Evolutionary conservation across 176 grass and related monocot genomes (phyloP).

Genomic region (Tuctoria greenei): DNA sequence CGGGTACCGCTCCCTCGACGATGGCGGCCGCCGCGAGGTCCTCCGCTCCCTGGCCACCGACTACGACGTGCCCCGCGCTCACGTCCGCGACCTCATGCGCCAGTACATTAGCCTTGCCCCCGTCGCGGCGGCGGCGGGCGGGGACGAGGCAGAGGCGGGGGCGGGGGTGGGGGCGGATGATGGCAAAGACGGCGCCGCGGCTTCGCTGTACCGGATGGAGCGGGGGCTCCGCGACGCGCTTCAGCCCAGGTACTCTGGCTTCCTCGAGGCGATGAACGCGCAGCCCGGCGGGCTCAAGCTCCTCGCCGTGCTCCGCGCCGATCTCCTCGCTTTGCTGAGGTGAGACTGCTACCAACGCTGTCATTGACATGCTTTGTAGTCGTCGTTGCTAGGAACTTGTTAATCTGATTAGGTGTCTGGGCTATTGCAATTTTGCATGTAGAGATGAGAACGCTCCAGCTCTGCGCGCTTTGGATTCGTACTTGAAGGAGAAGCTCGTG

Average conservation of each 20-base stretch:
- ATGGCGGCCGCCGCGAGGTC: constrained; percentile 51
- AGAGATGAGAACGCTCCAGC: constrained; percentile 71
- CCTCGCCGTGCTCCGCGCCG: constrained; percentile 73
- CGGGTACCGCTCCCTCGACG: constrained; percentile 63
- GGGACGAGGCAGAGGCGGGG: constrained; percentile 8
- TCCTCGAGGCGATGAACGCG: constrained; percentile 83
- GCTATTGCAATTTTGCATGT: constrained; percentile 28
- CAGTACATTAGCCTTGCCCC: constrained; percentile 64
- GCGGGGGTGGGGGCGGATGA: constrained; percentile 16
- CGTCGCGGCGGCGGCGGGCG: neutral
- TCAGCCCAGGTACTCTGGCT: constrained; percentile 64
- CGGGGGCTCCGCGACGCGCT: constrained; percentile 68
- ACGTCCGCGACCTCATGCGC: constrained; percentile 66
- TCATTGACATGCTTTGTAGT: constrained; percentile 9
- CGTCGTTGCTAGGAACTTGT: neutral
- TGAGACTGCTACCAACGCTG: constrained; percentile 37
- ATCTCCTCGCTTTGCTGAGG: constrained; percentile 73
- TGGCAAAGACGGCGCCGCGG: constrained; percentile 44
- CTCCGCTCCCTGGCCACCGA: constrained; percentile 70
- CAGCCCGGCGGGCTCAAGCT: constrained; percentile 85
- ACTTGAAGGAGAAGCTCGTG: constrained; percentile 95
- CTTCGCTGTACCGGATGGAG: constrained; percentile 83
- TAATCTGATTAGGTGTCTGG: constrained; percentile 14
- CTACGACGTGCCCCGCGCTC: constrained; percentile 72
- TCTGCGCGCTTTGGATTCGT: constrained; percentile 76